phyloP scores from a whole-genome alignment of 2,329 filamentous ascomycete species.

The Pseudogymnoascus sp. region DNA sequence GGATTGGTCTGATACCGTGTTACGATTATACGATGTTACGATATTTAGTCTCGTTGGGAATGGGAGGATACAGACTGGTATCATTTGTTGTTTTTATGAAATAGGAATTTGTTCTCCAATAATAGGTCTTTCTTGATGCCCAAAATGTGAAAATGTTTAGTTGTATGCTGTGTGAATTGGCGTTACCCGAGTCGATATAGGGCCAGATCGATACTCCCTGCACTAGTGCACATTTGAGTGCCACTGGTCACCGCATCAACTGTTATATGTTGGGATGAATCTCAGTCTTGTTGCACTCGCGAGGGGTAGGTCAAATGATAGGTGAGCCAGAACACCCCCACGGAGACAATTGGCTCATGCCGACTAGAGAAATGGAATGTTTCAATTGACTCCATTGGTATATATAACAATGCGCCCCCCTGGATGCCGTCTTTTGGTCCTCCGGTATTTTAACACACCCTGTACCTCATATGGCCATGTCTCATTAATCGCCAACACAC shows the following conservation, averaged over 20 bases:
- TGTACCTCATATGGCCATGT: not conserved
- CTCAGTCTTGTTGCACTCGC: not conserved
- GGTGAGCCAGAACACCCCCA: not conserved
- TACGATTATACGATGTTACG: not conserved
- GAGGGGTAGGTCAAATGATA: not conserved
- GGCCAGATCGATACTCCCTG: not conserved
- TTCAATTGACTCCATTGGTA: not conserved
- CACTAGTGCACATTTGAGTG: not conserved
- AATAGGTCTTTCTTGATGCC: not conserved
- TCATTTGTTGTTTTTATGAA: not conserved
- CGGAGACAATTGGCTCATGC: not conserved
- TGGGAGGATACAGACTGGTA: not conserved
- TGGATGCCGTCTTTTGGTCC: slow-evolving; percentile 1
- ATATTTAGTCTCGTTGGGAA: slow-evolving; percentile 1
- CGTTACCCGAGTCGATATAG: not conserved
- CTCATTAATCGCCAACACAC: slow-evolving; percentile 4
- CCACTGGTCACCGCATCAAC: not conserved
- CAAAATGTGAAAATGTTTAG: not conserved
- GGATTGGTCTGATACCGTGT: slow-evolving; percentile 1
- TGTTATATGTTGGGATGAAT: not conserved
- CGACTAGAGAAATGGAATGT: not conserved
- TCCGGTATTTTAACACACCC: slow-evolving; percentile 6
- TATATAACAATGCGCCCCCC: slow-evolving; percentile 1
- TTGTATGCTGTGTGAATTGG: not conserved
- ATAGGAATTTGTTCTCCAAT: not conserved